phyloP scores from a whole-genome alignment of 2,329 filamentous ascomycete species.

The Alternaria longipes region DNA sequence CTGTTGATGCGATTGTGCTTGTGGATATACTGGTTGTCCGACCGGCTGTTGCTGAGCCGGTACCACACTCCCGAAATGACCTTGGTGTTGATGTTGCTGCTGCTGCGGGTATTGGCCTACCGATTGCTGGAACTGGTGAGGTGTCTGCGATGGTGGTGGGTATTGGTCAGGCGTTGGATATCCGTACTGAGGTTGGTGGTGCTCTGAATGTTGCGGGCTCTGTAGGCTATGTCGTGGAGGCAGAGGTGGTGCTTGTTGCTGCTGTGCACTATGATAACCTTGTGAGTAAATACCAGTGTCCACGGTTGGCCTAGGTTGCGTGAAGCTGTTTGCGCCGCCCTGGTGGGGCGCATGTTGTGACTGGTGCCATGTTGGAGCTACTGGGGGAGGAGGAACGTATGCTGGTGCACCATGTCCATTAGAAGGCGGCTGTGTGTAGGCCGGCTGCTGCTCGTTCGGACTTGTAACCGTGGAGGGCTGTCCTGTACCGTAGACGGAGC shows the following conservation, averaged over 20 bases:
- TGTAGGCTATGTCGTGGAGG: conserved; percentile 13
- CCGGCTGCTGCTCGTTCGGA: conserved; percentile 47
- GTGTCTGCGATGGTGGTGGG: conserved; percentile 11
- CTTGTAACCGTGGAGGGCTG: conserved; percentile 37
- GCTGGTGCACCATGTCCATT: not conserved
- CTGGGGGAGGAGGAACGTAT: conserved; percentile 50
- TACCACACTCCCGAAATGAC: conserved; percentile 13
- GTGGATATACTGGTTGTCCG: conserved; percentile 18
- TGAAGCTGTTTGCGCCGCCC: conserved; percentile 42
- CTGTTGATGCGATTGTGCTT: conserved; percentile 29
- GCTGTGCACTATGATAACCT: conserved; percentile 35
- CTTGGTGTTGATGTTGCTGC: conserved; percentile 29
- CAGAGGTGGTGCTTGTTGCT: conserved; percentile 22
- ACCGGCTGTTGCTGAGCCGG: conserved; percentile 26
- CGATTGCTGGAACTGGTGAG: conserved; percentile 3
- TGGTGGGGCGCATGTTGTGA: conserved; percentile 48
- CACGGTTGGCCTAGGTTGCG: conserved; percentile 41
- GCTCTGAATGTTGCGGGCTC: conserved; percentile 17
- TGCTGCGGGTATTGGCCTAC: conserved; percentile 7
- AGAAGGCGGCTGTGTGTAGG: conserved; percentile 45
- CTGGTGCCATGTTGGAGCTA: conserved; percentile 50
- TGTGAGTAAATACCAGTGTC: conserved; percentile 39
- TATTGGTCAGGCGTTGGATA: conserved; percentile 22
- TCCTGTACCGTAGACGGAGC: conserved; percentile 41
- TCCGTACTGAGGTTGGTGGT: conserved; percentile 20